Base-by-base conservation (phyloP, 306 rosid species). In the Gastrolobium villosum region DNA sequence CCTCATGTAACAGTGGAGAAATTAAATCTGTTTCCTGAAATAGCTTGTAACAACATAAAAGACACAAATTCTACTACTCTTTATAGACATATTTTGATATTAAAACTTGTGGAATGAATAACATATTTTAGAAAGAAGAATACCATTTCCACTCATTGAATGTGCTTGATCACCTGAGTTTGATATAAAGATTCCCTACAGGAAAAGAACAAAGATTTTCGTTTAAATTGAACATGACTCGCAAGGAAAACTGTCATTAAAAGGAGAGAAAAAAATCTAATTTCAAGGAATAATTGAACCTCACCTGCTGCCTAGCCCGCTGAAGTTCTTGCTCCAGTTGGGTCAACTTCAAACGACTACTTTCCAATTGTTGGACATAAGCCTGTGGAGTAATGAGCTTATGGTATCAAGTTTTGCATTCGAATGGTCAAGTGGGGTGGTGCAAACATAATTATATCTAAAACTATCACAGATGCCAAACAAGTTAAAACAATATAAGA, bases 281-380 rank as follows among this genome's bases (percentile, higher is more conserved):
- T 59, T 39, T 7, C 28, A 49, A 43, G 55, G 35, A 68, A 61
- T 46, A 53, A 31, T 13, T 46, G 66, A 76, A 41, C 72, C 30
- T 7, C 48, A 93, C 97, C 96, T 93, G 97, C 84, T 90, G 94
- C 53, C 97, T 80, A 6, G 97, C 97, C 78, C 90, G 87, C 82
- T 90, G 97, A 66, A 93, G 97, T 90, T 93, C 97, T 82, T 93
- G 97, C 87, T 93, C 97, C 37, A 93, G 81, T 75, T 90, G 96
- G 56, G 92, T 90, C 63, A 93, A 76, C 84, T 93, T 93, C 84
- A 93, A 81, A 30, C 97, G 91, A 85, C 97, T 90, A 81, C 89
- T 90, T 85, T 93, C 97, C 75, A 93, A 75, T 64, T 93, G 97
- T 85, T 92, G 97, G 54, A 92, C 97, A 80, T 92, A 90, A 14